phyloP scores from a whole-genome alignment of 345 rosid species.

The Angophora floribunda region DNA sequence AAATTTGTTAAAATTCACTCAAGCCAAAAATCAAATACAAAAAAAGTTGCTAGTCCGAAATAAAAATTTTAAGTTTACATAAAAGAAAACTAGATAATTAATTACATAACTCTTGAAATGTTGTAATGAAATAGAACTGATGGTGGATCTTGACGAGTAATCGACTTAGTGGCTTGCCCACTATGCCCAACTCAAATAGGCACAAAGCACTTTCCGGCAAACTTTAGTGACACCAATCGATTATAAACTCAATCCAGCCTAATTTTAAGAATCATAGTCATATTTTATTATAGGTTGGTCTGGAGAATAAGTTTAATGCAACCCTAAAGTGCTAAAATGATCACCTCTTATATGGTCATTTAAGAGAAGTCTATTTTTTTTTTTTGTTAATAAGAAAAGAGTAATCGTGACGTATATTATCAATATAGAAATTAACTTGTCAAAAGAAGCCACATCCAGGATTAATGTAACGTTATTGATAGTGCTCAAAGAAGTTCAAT shows the following conservation, averaged over 20 bases:
- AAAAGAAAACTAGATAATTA: neutral
- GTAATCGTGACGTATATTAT: neutral
- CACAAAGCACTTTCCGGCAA: neutral
- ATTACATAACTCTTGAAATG: neutral
- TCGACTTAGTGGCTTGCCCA: neutral
- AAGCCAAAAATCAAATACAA: neutral
- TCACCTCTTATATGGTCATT: neutral
- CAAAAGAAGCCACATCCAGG: neutral
- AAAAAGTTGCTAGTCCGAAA: too few relatives aligned
- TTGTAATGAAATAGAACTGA: neutral
- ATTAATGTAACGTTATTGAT: neutral
- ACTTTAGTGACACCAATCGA: neutral
- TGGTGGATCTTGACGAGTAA: neutral
- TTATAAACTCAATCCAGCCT: neutral
- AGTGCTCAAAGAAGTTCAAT: neutral
- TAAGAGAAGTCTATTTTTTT: neutral
- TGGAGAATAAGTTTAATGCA: neutral
- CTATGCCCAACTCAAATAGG: neutral
- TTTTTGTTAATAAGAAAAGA: neutral
- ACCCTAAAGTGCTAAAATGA: neutral
- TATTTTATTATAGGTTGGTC: neutral
- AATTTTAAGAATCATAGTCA: neutral
- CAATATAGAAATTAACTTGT: neutral
- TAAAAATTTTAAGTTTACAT: neutral
- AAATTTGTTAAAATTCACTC: neutral